Evolutionary conservation across 192 early-diverging fungal species (phyloP).

Genomic region (Backusella circina): DNA sequence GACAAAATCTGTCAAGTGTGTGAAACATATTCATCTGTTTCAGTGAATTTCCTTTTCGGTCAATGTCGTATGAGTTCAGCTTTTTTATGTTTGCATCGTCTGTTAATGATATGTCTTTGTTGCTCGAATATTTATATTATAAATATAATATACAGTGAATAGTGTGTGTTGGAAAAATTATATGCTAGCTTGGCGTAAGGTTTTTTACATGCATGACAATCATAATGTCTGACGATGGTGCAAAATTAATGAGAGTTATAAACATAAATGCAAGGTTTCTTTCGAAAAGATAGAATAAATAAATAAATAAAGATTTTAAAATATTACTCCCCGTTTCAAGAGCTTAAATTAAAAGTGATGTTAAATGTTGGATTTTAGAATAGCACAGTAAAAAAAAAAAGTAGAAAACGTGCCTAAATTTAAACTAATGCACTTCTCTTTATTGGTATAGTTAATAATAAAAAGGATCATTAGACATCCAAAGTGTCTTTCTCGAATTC

Average conservation of each 20-base stretch:
- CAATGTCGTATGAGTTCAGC: neutral
- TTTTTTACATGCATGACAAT: neutral
- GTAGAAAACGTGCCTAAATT: neutral
- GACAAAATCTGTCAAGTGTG: constrained; percentile 1
- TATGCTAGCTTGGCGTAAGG: no score
- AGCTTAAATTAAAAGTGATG: neutral
- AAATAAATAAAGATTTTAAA: neutral
- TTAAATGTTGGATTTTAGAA: neutral
- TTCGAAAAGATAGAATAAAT: neutral
- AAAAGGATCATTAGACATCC: neutral
- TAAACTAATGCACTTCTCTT: neutral
- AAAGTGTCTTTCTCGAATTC: neutral
- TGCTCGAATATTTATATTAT: no score
- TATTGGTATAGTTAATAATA: neutral
- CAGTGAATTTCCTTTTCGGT: neutral
- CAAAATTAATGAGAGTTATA: neutral
- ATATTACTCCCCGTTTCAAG: neutral
- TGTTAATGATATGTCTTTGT: no score
- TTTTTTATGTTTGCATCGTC: neutral
- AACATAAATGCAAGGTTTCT: neutral
- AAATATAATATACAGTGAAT: no score
- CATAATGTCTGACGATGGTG: neutral
- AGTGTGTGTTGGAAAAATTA: no score
- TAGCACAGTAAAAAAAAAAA: neutral
- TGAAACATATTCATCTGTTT: neutral